phyloP scores from a whole-genome alignment of 2,329 filamentous ascomycete genomes.

The Cercospora beticola region DNA sequence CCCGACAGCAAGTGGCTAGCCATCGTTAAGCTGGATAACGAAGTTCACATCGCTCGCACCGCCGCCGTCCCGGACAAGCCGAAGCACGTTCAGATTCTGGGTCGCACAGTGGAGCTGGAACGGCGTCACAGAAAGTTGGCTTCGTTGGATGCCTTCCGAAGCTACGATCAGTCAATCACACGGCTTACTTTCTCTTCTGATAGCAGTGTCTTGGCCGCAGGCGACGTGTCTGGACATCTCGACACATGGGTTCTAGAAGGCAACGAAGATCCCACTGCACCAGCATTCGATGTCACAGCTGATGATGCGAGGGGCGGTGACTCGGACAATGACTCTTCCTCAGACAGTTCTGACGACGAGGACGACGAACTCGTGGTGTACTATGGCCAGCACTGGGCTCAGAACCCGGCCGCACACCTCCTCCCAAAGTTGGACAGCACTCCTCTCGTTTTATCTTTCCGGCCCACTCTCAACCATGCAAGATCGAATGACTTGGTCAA shows the following conservation, averaged over 20 bases:
- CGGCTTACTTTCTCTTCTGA: conserved; percentile 77
- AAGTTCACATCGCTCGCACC: conserved; percentile 50
- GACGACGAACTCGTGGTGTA: conserved; percentile 57
- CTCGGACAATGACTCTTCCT: conserved; percentile 36
- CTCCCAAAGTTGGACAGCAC: conserved; percentile 48
- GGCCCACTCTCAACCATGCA: conserved; percentile 35
- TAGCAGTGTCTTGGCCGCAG: conserved; percentile 72
- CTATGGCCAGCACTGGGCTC: conserved; percentile 68
- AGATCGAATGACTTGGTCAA: conserved; percentile 36
- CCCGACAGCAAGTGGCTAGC: conserved; percentile 69
- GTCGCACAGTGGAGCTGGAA: conserved; percentile 41
- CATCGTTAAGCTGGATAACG: conserved; percentile 49
- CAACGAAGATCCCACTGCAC: conserved; percentile 51
- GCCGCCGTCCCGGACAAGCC: conserved; percentile 44
- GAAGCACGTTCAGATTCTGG: conserved; percentile 41
- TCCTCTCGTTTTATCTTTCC: conserved; percentile 50
- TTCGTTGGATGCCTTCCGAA: conserved; percentile 51
- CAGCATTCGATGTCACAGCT: conserved; percentile 40
- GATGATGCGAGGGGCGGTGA: conserved; percentile 29
- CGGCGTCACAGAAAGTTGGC: conserved; percentile 30
- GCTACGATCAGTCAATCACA: conserved; percentile 75
- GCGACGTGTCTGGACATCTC: conserved; percentile 79
- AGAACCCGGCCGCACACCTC: conserved; percentile 61
- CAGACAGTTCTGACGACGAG: conserved; percentile 37
- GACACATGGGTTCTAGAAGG: conserved; percentile 79